phyloP scores from a whole-genome alignment of 2,329 filamentous ascomycete genomes.

The Pseudogymnoascus pannorum region DNA sequence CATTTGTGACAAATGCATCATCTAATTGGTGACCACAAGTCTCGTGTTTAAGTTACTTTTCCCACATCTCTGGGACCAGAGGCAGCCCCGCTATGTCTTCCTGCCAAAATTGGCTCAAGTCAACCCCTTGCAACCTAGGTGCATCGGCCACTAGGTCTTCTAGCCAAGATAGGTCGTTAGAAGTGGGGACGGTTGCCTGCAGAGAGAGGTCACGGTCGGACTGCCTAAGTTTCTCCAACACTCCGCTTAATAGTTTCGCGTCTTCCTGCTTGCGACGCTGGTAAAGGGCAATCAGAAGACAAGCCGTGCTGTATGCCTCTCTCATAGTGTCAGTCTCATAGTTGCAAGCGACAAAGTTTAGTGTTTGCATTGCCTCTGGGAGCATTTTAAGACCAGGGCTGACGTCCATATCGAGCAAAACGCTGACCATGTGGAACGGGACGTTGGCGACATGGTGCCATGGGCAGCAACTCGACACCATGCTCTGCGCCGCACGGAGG shows the following conservation, averaged over 20 bases:
- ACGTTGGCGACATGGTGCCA: conserved; percentile 56
- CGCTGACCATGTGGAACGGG: conserved; percentile 51
- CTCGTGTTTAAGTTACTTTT: neutral
- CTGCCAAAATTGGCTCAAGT: conserved; percentile 25
- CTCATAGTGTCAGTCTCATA: conserved; percentile 42
- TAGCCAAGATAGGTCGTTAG: conserved; percentile 35
- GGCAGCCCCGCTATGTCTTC: neutral
- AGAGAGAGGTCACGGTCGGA: conserved; percentile 7
- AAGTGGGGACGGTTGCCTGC: conserved; percentile 14
- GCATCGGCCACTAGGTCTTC: conserved; percentile 37
- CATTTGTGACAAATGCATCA: neutral
- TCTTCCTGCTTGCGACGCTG: conserved; percentile 43
- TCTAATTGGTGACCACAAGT: neutral
- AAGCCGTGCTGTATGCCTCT: conserved; percentile 48
- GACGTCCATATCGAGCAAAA: conserved; percentile 48
- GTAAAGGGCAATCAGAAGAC: conserved; percentile 45
- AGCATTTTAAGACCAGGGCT: conserved; percentile 41
- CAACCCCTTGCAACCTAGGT: conserved; percentile 15
- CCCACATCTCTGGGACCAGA: neutral
- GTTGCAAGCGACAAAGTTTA: conserved; percentile 34
- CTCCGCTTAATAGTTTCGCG: conserved; percentile 30
- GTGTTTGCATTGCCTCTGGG: conserved; percentile 42
- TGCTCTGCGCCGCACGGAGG: conserved; percentile 39
- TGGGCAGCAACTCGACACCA: conserved; percentile 38
- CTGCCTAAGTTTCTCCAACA: neutral